Evolutionary conservation across 2,329 filamentous ascomycete species (phyloP).

Genomic region (Chaetomium sp.): DNA sequence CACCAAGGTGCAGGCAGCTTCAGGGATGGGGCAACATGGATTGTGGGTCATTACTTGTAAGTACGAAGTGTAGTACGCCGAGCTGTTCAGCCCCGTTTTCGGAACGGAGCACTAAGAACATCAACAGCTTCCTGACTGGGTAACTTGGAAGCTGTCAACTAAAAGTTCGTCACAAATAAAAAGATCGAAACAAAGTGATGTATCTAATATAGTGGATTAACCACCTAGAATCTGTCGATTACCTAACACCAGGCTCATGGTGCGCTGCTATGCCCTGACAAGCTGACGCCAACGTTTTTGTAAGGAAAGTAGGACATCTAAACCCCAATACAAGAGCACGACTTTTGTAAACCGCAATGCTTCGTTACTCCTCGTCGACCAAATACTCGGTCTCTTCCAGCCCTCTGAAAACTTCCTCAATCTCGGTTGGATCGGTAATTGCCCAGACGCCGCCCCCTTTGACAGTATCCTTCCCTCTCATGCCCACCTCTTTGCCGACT

Average conservation of each 20-base stretch:
- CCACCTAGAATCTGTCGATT: neutral
- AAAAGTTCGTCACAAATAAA: neutral
- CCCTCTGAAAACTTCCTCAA: constrained; percentile 67
- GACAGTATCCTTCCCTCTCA: constrained; percentile 73
- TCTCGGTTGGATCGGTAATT: constrained; percentile 76
- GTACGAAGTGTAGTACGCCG: too few species aligned
- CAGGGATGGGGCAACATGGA: neutral
- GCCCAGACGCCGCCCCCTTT: constrained; percentile 94
- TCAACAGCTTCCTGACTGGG: neutral
- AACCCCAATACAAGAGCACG: neutral
- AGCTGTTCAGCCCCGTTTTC: neutral
- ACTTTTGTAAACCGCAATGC: neutral
- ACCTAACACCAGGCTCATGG: constrained; percentile 14
- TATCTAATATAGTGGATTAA: neutral
- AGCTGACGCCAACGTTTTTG: neutral
- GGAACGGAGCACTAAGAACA: neutral
- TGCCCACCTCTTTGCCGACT: constrained; percentile 92
- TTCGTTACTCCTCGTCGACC: constrained; percentile 48
- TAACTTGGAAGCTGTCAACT: neutral
- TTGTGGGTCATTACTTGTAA: constrained; percentile 3
- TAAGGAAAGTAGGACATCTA: neutral
- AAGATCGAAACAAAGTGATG: neutral
- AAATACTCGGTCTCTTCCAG: constrained; percentile 65
- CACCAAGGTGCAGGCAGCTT: neutral
- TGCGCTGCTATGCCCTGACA: neutral